Base-by-base conservation (phyloP, 2,329 filamentous ascomycete species). In the Aspergillus sergii region DNA sequence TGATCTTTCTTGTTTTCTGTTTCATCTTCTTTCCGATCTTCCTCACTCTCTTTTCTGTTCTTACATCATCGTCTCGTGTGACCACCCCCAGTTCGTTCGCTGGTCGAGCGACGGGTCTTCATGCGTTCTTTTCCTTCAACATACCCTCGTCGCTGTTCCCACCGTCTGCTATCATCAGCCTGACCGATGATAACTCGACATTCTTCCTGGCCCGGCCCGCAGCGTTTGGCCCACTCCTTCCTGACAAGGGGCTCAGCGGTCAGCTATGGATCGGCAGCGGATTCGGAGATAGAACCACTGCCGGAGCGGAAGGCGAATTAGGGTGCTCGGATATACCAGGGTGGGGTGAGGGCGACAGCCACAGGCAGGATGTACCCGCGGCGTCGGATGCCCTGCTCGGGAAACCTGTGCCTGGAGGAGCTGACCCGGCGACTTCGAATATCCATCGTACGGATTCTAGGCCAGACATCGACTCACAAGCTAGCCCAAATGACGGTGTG, bases 141-240 rank as follows among this genome's bases (percentile, higher is more conserved):
- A 84, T 89, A 6, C 90, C 94, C 0, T 92, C 94, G 67, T 93
- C 92, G 23, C 88, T 99, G 26, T 99, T 99, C 76, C 94, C 94
- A 5, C 94, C 94, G 4, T 97, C 95, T 68, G 95, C 95, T 55
- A 91, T 96, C 72, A 97, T 99, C 76, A 97, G 92, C 77, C 86
- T 99, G 65, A 97, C 94, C 73, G 93, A 98, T 78, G 95, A 99
- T 79, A 99, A 99, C 79, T 97, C 93, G 69, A 99, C 95, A 14
- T 96, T 96, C 70, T 99, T 99, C 80, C 85, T 96, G 60, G 94
- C 95, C 50, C 86, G 95, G 56, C 95, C 95, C 64, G 95, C 95
- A 59, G 94, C 93, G 45, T 99, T 98, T 80, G 95, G 95, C 0
- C 93, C 95, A 5, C 81, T 86, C 45, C 81, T 99, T 45, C 91